phyloP scores from a whole-genome alignment of 148 eudicot genomes.

The Rhododendron ovatum region DNA sequence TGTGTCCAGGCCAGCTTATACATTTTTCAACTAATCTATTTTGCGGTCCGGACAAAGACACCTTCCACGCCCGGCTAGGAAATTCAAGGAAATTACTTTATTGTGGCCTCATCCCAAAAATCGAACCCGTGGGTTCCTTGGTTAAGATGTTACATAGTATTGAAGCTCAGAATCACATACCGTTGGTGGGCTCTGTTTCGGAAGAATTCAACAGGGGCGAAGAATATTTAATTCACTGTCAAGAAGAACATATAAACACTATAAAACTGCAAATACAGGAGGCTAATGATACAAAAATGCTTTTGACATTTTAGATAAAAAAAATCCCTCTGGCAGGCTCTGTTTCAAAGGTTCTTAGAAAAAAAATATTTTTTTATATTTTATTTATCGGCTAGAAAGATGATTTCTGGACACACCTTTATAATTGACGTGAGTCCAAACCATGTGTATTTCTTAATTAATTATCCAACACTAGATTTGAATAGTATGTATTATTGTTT shows the following conservation, averaged over 20 bases:
- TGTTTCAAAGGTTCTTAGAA: background rate
- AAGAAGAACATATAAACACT: background rate
- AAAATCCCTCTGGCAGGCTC: background rate
- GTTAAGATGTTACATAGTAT: no score
- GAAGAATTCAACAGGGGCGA: background rate
- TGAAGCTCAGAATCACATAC: background rate
- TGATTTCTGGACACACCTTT: background rate
- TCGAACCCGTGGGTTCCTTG: no score
- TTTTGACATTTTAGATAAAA: background rate
- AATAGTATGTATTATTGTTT: no score
- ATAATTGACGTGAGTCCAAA: background rate
- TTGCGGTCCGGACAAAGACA: no score
- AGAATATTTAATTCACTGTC: background rate
- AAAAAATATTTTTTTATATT: no score
- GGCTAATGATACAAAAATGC: background rate
- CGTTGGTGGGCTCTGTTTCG: background rate
- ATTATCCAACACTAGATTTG: background rate
- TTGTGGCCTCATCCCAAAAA: no score
- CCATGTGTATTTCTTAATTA: background rate
- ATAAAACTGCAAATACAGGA: background rate
- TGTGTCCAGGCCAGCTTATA: no score
- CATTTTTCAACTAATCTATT: no score
- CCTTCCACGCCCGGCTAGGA: no score
- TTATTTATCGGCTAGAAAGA: background rate
- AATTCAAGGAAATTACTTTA: no score